Base-by-base conservation (phyloP, 306 rosid species). In the Pueraria montana region DNA sequence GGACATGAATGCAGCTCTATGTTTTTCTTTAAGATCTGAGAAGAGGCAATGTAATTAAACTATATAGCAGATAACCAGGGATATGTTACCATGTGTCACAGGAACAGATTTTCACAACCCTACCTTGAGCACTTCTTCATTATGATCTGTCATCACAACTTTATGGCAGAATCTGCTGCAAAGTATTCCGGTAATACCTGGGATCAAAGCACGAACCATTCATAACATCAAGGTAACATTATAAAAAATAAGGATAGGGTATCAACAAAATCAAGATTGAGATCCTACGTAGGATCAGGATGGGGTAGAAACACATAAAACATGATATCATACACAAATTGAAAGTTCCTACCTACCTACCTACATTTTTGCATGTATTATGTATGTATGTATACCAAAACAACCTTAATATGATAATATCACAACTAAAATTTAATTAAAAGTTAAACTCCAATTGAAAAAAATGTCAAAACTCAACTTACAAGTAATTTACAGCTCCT, bases 71-170 rank as follows among this genome's bases (percentile, higher is more conserved):
- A 84, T 80, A 75, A 62, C 45, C n/a, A 38, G 10, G 84, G 40
- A 80, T 61, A 78, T 50, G 38, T 50, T 27, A 84, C 66, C 67
- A 67, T 70, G 84, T n/a, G 58, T 64, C 42, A 38, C 32, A 61
- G 69, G 36, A 86, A 74, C 77, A 76, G 66, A 84, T 69, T 74
- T 69, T 71, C 80, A 65, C 77, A 67, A 84, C 48, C 90, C 85
- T 84, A 88, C 98, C 98, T 91, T 93, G 26, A 95, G 89, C 49
- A 95, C 97, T 93, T 95, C 97, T 8, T 95, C 97, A 78, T 90
- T 95, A 84, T 95, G 97, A 78, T 95, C 97, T 36, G 98, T 93
- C 82, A 93, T 79, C 65, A 93, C 94, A 77, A 95, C 87, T 85
- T 89, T 71, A 46, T 36, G 83, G 91, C 99, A 95, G 90, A 91